These are phyloP conservation scores for Coemansia sp. DNA, from an alignment of 192 early-diverging fungal genomes.

Conservation along the genomic window DNA sequence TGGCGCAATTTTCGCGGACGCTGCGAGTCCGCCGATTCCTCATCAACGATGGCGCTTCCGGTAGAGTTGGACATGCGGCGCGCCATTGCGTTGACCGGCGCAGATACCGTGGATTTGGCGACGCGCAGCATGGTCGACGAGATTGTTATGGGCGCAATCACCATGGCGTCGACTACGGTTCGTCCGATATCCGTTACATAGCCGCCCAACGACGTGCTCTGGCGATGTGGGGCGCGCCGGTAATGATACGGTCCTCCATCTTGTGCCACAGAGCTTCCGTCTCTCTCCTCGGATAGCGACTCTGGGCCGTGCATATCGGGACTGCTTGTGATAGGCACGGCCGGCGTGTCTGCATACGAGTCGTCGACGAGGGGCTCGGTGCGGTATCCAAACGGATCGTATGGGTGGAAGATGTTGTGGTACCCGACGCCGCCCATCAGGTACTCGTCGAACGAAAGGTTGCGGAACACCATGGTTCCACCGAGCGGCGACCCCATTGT, in stretches of 20 bases:
- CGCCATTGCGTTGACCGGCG: constrained; percentile 15
- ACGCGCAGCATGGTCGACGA: constrained; percentile 22
- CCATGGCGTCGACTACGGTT: constrained; percentile 28
- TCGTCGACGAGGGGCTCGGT: constrained; percentile 65
- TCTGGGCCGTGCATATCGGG: not conserved
- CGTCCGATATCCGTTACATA: constrained; percentile 34
- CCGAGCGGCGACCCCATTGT: constrained; percentile 47
- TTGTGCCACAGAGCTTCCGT: not conserved
- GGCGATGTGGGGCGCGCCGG: not conserved
- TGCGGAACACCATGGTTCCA: constrained; percentile 64
- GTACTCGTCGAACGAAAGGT: constrained; percentile 56
- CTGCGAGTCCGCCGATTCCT: not conserved
- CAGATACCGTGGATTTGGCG: constrained; percentile 20
- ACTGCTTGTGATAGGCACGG: constrained; percentile 41
- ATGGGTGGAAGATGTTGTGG: constrained; percentile 75
- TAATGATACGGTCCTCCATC: not conserved
- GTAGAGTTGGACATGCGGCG: not conserved
- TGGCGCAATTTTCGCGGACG: not conserved
- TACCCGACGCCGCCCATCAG: constrained; percentile 57
- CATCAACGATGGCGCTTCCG: not conserved
- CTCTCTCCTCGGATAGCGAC: not conserved
- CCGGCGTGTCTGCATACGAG: constrained; percentile 51
- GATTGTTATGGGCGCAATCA: constrained; percentile 23
- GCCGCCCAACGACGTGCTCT: constrained; percentile 12
- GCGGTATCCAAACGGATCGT: constrained; percentile 72